phyloP scores from a whole-genome alignment of 805 yeast species.

The Dipodascus albidus region DNA sequence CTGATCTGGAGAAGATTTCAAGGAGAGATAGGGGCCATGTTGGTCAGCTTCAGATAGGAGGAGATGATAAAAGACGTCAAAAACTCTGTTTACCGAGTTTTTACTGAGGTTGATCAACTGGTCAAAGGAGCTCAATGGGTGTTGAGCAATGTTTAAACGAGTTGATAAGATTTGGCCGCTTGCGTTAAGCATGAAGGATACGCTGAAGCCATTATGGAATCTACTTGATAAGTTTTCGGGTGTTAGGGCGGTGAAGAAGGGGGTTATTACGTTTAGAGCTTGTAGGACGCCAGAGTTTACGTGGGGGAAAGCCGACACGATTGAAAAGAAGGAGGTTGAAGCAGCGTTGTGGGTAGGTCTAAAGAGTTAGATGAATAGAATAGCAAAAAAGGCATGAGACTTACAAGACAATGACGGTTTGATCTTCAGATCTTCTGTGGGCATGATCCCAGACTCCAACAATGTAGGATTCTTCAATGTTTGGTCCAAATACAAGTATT shows the following conservation, averaged over 20 bases:
- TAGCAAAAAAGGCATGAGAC: background rate
- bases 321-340: slow-evolving; percentile 21
- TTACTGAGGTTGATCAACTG: slow-evolving; percentile 22
- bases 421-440: slow-evolving; percentile 29
- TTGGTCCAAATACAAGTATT: slow-evolving; percentile 21
- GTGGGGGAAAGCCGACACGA: slow-evolving; percentile 26
- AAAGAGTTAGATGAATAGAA: background rate
- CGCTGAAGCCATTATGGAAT: slow-evolving; percentile 26
- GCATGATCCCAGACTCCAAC: slow-evolving; percentile 30
- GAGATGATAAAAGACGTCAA: slow-evolving; percentile 28
- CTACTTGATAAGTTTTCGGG: slow-evolving; percentile 24
- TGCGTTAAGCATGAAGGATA: slow-evolving; percentile 21
- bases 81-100: slow-evolving; percentile 20
- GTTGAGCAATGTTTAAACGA: slow-evolving; percentile 20
- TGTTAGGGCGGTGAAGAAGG: slow-evolving; percentile 28
- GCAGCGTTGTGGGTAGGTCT: slow-evolving; percentile 23
- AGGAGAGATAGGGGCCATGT: slow-evolving; percentile 19
- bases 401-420: slow-evolving; percentile 24
- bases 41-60: slow-evolving; percentile 22
- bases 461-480: slow-evolving; percentile 24
- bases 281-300: slow-evolving; percentile 23
- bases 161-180: slow-evolving; percentile 23
- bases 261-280: slow-evolving; percentile 26
- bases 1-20: slow-evolving; percentile 19
- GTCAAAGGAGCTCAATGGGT: slow-evolving; percentile 22